These are phyloP conservation scores for Zostera marina DNA, from an alignment of 116 monocot genomes.

Conservation along the genomic window DNA sequence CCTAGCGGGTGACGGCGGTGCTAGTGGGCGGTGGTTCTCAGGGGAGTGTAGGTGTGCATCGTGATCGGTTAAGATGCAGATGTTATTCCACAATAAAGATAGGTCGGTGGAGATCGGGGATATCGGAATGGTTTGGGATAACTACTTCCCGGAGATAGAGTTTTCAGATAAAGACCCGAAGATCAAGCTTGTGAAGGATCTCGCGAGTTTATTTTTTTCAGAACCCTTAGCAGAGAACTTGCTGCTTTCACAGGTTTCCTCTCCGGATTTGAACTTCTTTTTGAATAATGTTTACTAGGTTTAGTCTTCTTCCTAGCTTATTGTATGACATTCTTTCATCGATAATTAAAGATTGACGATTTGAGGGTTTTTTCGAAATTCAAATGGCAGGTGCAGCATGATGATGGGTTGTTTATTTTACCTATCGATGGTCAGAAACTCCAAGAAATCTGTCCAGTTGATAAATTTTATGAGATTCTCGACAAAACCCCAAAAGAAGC, in stretches of 20 bases:
- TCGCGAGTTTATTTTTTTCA: conserved; percentile 41
- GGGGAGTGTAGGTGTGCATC: no score
- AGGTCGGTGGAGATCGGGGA: no score
- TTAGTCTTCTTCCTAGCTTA: neutral
- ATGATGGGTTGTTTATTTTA: conserved; percentile 37
- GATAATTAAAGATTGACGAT: neutral
- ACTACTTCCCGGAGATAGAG: conserved; percentile 61
- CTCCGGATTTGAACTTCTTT: neutral
- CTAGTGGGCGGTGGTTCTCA: no score
- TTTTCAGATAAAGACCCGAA: conserved; percentile 33
- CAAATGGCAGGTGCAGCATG: conserved; percentile 46
- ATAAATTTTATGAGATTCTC: conserved; percentile 35
- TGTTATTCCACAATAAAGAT: no score
- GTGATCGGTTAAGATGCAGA: no score
- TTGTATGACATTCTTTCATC: neutral
- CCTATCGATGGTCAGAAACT: conserved; percentile 53
- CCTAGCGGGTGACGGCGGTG: no score
- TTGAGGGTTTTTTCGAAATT: conserved; percentile 4
- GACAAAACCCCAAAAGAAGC: conserved; percentile 66
- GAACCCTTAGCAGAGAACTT: conserved; percentile 21
- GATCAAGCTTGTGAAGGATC: conserved; percentile 38
- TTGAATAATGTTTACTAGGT: neutral
- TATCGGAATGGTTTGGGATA: conserved; percentile 29
- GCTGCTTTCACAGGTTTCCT: conserved; percentile 33
- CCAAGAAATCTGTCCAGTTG: conserved; percentile 32